These are phyloP conservation scores for Coniochaeta sp. DNA, from an alignment of 2,329 filamentous ascomycete genomes.

Conservation along the genomic window DNA sequence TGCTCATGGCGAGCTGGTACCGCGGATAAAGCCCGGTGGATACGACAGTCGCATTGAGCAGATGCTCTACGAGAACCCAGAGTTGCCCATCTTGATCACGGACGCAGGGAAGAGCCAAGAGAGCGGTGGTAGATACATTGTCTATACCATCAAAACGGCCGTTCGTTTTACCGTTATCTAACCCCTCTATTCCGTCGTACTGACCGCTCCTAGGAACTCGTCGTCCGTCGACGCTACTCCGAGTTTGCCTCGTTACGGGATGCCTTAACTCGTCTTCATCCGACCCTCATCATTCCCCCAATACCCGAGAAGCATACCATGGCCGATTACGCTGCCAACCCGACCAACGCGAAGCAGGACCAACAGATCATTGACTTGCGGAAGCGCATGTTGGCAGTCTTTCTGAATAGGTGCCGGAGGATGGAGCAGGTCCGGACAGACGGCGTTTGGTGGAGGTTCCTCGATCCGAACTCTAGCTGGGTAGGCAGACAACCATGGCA, in stretches of 20 bases:
- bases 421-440: constrained; percentile 92
- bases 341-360: constrained; percentile 96
- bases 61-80: constrained; percentile 90
- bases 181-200: neutral
- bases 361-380: constrained; percentile 92
- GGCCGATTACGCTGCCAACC: constrained; percentile 96
- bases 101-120: constrained; percentile 94
- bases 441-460: constrained; percentile 94
- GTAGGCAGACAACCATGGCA: constrained; percentile 38
- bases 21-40: constrained; percentile 69
- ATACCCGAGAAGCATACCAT: constrained; percentile 99
- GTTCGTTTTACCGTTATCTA: constrained; percentile 41
- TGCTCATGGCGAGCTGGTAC: constrained; percentile 34
- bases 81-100: constrained; percentile 83
- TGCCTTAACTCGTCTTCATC: constrained; percentile 84
- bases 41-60: constrained; percentile 97
- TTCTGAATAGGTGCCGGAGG: constrained; percentile 83
- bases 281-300: constrained; percentile 89
- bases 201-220: constrained; percentile 70
- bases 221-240: constrained; percentile 91
- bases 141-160: constrained; percentile 93
- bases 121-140: constrained; percentile 87
- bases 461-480: constrained; percentile 98
- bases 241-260: constrained; percentile 90
- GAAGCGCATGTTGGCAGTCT: constrained; percentile 95